phyloP scores from a whole-genome alignment of 2,329 filamentous ascomycete genomes.

The Fusarium albosuccineum region DNA sequence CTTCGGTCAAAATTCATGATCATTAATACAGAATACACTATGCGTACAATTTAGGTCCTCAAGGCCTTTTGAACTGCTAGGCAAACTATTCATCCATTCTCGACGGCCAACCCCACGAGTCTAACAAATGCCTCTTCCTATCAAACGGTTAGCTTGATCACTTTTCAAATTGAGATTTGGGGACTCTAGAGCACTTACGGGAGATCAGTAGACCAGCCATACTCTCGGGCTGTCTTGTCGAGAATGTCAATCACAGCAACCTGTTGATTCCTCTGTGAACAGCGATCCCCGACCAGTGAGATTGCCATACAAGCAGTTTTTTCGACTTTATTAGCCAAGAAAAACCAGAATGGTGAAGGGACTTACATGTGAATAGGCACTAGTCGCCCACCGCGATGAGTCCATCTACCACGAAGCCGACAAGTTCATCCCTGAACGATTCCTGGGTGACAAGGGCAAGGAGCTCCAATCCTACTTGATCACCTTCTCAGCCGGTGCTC shows the following conservation, averaged over 20 bases:
- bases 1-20: not conserved
- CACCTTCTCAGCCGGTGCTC: slow-evolving; percentile 4
- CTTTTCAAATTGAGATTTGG: no score
- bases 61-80: not conserved
- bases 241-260: slow-evolving; percentile 24
- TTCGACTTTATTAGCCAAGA: not conserved
- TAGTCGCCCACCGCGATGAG: slow-evolving; percentile 1
- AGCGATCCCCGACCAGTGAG: slow-evolving; percentile 51
- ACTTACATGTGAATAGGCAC: slow-evolving; percentile 40
- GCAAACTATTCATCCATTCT: slow-evolving; percentile 1
- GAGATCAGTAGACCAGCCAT: slow-evolving; percentile 19
- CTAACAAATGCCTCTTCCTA: slow-evolving; percentile 30
- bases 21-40: not conserved
- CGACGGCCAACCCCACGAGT: slow-evolving; percentile 25
- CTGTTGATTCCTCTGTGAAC: slow-evolving; percentile 14
- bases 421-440: not conserved
- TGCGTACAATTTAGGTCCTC: no score
- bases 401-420: not conserved
- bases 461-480: slow-evolving; percentile 2
- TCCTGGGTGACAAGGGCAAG: slow-evolving; percentile 5
- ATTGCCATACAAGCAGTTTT: slow-evolving; percentile 46
- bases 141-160: not conserved
- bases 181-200: slow-evolving; percentile 12
- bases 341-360: not conserved
- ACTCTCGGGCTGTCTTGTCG: slow-evolving; percentile 23